Evolutionary conservation across 768 basidiomycete species (phyloP).

Genomic region (Phallus indusiatus): DNA sequence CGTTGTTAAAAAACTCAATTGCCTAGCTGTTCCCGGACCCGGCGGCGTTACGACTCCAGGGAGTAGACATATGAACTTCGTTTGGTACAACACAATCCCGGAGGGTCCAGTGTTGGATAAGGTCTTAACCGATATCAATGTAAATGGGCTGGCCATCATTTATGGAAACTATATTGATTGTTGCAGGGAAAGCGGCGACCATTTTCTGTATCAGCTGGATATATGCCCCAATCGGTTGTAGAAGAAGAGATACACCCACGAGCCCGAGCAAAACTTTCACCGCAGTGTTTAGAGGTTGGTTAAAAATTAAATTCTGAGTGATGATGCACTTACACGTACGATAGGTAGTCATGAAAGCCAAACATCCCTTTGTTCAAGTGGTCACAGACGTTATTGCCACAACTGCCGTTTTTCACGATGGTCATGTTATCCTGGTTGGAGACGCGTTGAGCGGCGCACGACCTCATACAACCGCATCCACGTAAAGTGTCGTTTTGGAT

Average conservation of each 20-base stretch:
- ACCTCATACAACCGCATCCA: constrained; percentile 9
- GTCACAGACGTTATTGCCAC: constrained; percentile 8
- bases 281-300: constrained; percentile 5
- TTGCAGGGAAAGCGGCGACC: constrained; percentile 5
- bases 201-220: constrained; percentile 4
- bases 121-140: constrained; percentile 7
- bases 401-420: constrained; percentile 7
- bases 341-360: constrained; percentile 7
- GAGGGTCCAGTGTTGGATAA: constrained; percentile 4
- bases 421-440: constrained; percentile 7
- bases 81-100: constrained; percentile 9
- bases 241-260: constrained; percentile 7
- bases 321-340: neutral
- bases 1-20: neutral
- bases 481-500: neutral
- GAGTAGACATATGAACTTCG: constrained; percentile 5
- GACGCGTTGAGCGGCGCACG: constrained; percentile 8
- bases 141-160: neutral
- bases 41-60: neutral
- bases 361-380: constrained; percentile 6
- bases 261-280: constrained; percentile 3
- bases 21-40: constrained; percentile 6
- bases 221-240: constrained; percentile 6
- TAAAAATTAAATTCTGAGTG: neutral
- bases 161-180: neutral